These are phyloP conservation scores for Coniophora puteana DNA, from an alignment of 1,284 basidiomycete species.

Conservation along the genomic window DNA sequence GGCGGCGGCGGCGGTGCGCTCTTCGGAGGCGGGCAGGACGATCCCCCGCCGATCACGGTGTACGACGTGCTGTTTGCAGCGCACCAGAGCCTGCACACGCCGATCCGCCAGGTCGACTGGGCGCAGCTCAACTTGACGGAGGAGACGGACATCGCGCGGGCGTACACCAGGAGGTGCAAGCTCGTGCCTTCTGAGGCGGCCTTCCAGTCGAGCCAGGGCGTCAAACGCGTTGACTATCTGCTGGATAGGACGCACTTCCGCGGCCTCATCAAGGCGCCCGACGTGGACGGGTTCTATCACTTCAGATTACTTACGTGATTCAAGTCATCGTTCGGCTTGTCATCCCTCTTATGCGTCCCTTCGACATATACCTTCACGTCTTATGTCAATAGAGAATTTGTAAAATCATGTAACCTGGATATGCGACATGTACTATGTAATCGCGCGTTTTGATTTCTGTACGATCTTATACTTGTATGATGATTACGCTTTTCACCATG, in stretches of 20 bases:
- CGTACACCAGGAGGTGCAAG: slow-evolving; percentile 53
- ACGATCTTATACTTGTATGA: background rate
- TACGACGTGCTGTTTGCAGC: slow-evolving; percentile 55
- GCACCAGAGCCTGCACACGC: slow-evolving; percentile 46
- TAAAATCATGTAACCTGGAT: too few species aligned
- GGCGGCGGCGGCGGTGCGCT: too few species aligned
- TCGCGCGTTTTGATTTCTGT: background rate
- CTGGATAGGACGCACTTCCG: slow-evolving; percentile 47
- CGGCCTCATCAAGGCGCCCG: slow-evolving; percentile 42
- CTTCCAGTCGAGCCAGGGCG: slow-evolving; percentile 45
- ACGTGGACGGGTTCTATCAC: slow-evolving; percentile 34
- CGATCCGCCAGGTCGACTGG: slow-evolving; percentile 59
- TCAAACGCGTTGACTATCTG: slow-evolving; percentile 59
- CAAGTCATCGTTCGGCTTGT: slow-evolving; percentile 6
- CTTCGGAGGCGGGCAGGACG: too few species aligned
- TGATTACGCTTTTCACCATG: background rate
- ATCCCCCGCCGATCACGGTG: slow-evolving; percentile 46
- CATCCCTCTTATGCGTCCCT: too few species aligned
- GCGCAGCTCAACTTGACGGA: slow-evolving; percentile 35
- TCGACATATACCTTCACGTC: background rate
- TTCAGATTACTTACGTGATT: slow-evolving; percentile 33
- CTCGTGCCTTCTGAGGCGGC: slow-evolving; percentile 35
- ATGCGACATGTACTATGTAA: background rate
- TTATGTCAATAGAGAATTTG: too few species aligned
- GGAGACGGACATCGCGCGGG: slow-evolving; percentile 43